Evolutionary conservation across 495 filamentous ascomycete species (phyloP).

Genomic region (Annulohypoxylon maeteangense): DNA sequence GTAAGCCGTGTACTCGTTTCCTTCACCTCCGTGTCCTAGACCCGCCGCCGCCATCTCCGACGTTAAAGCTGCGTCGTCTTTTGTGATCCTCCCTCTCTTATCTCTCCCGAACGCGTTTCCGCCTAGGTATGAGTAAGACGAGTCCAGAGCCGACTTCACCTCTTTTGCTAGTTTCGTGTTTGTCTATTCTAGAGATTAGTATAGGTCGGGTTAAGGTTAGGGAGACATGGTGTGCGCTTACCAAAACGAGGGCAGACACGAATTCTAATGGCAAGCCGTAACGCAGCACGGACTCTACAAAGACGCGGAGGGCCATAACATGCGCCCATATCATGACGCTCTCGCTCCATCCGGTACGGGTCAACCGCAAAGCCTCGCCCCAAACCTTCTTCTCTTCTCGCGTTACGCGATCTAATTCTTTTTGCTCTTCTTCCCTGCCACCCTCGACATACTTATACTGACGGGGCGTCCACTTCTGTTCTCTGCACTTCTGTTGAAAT

Average conservation of each 20-base stretch:
- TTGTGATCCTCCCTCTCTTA: slow-evolving; percentile 89
- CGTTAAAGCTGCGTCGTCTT: slow-evolving; percentile 80
- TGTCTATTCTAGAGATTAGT: slow-evolving; percentile 67
- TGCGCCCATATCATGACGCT: slow-evolving; percentile 95
- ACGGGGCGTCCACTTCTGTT: slow-evolving; percentile 91
- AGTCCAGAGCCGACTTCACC: slow-evolving; percentile 81
- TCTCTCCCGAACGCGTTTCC: slow-evolving; percentile 95
- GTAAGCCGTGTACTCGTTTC: slow-evolving; percentile 90
- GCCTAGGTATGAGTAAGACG: slow-evolving; percentile 88
- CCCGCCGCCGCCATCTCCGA: slow-evolving; percentile 81
- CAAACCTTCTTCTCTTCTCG: slow-evolving; percentile 87
- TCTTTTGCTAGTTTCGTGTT: slow-evolving; percentile 83
- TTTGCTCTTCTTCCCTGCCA: slow-evolving; percentile 85
- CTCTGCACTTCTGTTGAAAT: slow-evolving; percentile 88
- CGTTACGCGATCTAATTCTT: slow-evolving; percentile 80
- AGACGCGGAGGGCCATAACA: slow-evolving; percentile 88
- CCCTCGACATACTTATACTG: slow-evolving; percentile 94
- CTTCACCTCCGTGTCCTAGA: slow-evolving; percentile 66
- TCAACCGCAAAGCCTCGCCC: slow-evolving; percentile 88
- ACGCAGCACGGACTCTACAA: slow-evolving; percentile 94
- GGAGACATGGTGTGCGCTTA: slow-evolving; percentile 56
- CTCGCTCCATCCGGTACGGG: slow-evolving; percentile 90
- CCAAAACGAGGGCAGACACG: slow-evolving; percentile 83
- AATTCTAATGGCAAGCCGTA: slow-evolving; percentile 93
- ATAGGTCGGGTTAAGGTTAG: neutral